phyloP scores from a whole-genome alignment of 129 eudicot species.

The Deinandra increscens region DNA sequence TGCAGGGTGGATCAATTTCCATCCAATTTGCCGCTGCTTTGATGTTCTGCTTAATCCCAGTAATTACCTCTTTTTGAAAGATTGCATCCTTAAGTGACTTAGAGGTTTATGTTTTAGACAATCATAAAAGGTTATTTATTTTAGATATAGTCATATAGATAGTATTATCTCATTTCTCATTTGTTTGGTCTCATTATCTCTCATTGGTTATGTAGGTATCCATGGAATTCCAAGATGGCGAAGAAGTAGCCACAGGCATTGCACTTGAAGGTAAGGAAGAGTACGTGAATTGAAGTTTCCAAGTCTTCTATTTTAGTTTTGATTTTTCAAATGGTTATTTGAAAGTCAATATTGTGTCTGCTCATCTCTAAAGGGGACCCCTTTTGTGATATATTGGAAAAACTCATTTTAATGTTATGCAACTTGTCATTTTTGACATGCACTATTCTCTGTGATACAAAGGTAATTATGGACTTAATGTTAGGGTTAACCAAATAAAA shows the following conservation, averaged over 20 bases:
- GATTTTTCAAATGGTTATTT: background rate
- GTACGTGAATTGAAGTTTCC: background rate
- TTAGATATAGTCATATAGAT: no score
- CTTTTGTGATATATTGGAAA: slow-evolving; percentile 92
- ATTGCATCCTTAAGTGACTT: no score
- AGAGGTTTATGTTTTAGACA: no score
- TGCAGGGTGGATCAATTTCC: no score
- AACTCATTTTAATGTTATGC: slow-evolving; percentile 55
- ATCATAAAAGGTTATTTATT: background rate
- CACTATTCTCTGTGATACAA: slow-evolving; percentile 75
- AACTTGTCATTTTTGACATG: slow-evolving; percentile 87
- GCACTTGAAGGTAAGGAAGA: slow-evolving; percentile 52
- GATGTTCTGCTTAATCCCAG: no score
- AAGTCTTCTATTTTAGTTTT: background rate
- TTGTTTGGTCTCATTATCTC: slow-evolving; percentile 14
- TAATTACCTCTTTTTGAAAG: no score
- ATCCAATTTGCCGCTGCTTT: no score
- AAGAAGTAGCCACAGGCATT: slow-evolving; percentile 70
- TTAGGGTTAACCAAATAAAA: background rate
- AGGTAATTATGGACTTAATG: slow-evolving; percentile 44
- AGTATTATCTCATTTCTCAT: background rate
- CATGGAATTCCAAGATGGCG: slow-evolving; percentile 69
- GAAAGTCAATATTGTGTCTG: background rate
- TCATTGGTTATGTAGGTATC: slow-evolving; percentile 54
- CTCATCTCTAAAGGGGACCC: slow-evolving; percentile 66